Evolutionary conservation across 768 basidiomycete genomes (phyloP).

Genomic region (Cubamyces lactineus): DNA sequence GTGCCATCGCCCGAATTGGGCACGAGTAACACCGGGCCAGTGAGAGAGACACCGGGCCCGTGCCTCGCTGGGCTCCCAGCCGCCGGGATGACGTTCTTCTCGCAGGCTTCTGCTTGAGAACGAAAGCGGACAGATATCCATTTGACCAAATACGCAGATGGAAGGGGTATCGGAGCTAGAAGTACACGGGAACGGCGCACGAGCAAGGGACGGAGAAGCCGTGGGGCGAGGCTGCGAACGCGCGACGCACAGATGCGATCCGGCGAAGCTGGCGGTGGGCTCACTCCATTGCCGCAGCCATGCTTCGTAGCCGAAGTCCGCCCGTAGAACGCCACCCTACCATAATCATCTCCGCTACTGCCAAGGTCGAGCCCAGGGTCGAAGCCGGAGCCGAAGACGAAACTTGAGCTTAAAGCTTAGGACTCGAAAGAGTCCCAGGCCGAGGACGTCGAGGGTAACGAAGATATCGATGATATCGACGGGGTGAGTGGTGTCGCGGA

Average conservation of each 20-base stretch:
- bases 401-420: too few species aligned
- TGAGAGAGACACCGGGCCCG: background rate
- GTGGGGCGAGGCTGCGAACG: conserved; percentile 1
- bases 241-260: background rate
- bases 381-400: too few species aligned
- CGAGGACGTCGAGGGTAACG: too few species aligned
- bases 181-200: background rate
- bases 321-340: background rate
- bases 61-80: background rate
- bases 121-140: background rate
- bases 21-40: background rate
- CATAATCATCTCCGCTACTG: background rate
- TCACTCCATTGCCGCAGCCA: background rate
- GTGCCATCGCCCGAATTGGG: too few species aligned
- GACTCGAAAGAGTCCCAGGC: too few species aligned
- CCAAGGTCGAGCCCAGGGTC: too few species aligned
- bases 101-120: background rate
- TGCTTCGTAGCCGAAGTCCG: background rate
- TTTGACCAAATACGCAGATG: background rate
- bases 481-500: too few species aligned
- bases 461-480: too few species aligned
- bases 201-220: background rate
- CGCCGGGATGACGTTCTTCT: background rate
- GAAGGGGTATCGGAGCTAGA: conserved; percentile 12
- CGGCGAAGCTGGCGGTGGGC: background rate